Evolutionary conservation across 768 basidiomycete genomes (phyloP).

Genomic region (Podaxis rugospora): DNA sequence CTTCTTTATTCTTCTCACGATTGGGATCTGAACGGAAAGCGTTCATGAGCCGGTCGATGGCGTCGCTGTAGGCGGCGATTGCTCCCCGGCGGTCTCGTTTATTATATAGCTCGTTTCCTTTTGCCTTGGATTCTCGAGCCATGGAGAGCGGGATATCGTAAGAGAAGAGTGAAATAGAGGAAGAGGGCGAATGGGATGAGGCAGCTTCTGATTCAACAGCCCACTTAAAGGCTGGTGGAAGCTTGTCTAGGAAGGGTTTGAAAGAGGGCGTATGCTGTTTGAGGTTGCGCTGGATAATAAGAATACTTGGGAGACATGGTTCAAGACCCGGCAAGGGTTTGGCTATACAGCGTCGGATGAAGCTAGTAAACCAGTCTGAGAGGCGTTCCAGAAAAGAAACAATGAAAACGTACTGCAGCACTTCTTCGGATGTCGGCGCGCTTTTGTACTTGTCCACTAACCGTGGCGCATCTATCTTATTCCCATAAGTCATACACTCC

Average conservation of each 20-base stretch:
- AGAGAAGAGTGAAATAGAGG: neutral
- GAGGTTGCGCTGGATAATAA: slow-evolving; percentile 14
- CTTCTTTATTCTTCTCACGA: slow-evolving; percentile 4
- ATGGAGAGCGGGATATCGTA: neutral
- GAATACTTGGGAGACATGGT: slow-evolving; percentile 10
- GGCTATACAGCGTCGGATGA: slow-evolving; percentile 14
- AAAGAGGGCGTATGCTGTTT: slow-evolving; percentile 10
- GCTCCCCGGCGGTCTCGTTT: neutral
- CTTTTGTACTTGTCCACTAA: slow-evolving; percentile 9
- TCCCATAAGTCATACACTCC: slow-evolving; percentile 11
- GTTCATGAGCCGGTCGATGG: slow-evolving; percentile 11
- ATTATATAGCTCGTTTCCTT: slow-evolving; percentile 5
- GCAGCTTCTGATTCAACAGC: slow-evolving; percentile 4
- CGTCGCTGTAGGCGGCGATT: slow-evolving; percentile 7
- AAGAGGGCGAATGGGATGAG: neutral
- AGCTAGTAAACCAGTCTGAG: slow-evolving; percentile 7
- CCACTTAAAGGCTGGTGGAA: slow-evolving; percentile 13
- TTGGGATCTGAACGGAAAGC: slow-evolving; percentile 8
- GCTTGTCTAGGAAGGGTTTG: slow-evolving; percentile 16
- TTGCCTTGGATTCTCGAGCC: slow-evolving; percentile 2
- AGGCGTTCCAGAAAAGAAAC: neutral
- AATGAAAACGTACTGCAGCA: slow-evolving; percentile 8
- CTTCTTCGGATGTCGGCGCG: slow-evolving; percentile 6
- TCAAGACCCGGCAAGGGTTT: slow-evolving; percentile 11
- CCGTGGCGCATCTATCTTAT: slow-evolving; percentile 10